Conservation (phyloP, 1,284 basidiomycete species). For the Rhodotorula sp. region DNA sequence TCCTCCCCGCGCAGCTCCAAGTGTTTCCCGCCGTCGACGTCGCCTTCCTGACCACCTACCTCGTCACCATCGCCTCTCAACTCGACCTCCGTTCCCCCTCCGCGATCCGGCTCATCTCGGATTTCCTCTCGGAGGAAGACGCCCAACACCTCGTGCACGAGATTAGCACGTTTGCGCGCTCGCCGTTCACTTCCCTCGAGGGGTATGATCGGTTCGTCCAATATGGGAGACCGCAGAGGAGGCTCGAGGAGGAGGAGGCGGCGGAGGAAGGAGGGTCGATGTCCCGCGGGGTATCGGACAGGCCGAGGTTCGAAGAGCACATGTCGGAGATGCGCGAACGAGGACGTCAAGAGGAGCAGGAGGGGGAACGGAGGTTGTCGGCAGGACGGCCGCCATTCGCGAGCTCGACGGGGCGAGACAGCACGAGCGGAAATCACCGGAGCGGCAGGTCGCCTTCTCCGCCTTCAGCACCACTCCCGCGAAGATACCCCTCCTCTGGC, state of each 20-base stretch:
- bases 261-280: background rate
- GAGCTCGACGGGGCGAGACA: background rate
- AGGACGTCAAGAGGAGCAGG: slow-evolving; percentile 15
- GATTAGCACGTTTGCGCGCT: slow-evolving; percentile 43
- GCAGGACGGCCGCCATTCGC: background rate
- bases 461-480: background rate
- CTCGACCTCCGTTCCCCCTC: slow-evolving; percentile 44
- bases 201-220: slow-evolving; percentile 40
- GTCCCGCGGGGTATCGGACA: background rate
- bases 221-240: slow-evolving; percentile 32
- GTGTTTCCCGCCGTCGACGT: slow-evolving; percentile 47
- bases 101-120: slow-evolving; percentile 44
- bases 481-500: background rate
- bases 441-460: background rate
- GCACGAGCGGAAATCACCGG: background rate
- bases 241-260: background rate
- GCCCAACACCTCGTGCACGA: slow-evolving; percentile 47
- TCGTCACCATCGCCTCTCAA: slow-evolving; percentile 44
- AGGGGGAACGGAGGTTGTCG: background rate
- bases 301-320: slow-evolving; percentile 12
- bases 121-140: slow-evolving; percentile 43
- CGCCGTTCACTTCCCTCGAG: slow-evolving; percentile 37
- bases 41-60: slow-evolving; percentile 47
- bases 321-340: background rate
- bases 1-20: slow-evolving; percentile 27